Conservation (phyloP, 2,329 filamentous ascomycete genomes). For the Diaporthe ilicicola region DNA sequence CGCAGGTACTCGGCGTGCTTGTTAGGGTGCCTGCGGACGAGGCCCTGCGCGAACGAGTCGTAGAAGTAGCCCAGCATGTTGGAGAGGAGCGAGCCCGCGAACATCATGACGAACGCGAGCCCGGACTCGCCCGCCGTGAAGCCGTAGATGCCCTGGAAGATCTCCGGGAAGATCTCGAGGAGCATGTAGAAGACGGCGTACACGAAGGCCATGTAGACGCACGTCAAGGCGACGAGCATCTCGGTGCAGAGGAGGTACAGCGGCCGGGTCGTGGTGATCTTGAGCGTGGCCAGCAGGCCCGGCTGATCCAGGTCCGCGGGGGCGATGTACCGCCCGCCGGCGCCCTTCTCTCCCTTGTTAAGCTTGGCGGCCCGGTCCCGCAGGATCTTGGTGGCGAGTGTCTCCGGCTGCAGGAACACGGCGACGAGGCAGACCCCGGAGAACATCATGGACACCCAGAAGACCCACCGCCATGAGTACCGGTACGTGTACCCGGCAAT, state of each 20-base stretch:
- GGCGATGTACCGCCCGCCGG: conserved; percentile 33
- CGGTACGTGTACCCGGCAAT: conserved; percentile 36
- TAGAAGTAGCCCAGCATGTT: conserved; percentile 36
- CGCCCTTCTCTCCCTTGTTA: conserved; percentile 36
- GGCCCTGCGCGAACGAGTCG: conserved; percentile 34
- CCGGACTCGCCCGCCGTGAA: conserved; percentile 41
- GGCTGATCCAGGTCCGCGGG: conserved; percentile 35
- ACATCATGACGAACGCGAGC: conserved; percentile 38
- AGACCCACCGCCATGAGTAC: conserved; percentile 38
- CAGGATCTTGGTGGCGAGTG: conserved; percentile 38
- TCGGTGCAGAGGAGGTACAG: conserved; percentile 42
- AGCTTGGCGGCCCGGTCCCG: conserved; percentile 36
- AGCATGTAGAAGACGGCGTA: conserved; percentile 46
- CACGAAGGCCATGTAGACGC: conserved; percentile 43
- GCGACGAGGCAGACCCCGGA: conserved; percentile 33
- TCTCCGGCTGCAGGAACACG: conserved; percentile 37
- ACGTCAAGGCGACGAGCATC: conserved; percentile 41
- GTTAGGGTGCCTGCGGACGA: conserved; percentile 36
- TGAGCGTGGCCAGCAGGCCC: conserved; percentile 34
- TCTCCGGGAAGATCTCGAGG: conserved; percentile 37
- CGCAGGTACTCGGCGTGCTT: conserved; percentile 41
- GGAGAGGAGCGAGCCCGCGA: conserved; percentile 38
- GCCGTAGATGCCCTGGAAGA: conserved; percentile 42
- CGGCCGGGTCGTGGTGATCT: conserved; percentile 41
- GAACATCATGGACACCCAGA: conserved; percentile 38